These are phyloP conservation scores for Mycena citricolor DNA, from an alignment of 1,284 basidiomycete species.

Conservation along the genomic window DNA sequence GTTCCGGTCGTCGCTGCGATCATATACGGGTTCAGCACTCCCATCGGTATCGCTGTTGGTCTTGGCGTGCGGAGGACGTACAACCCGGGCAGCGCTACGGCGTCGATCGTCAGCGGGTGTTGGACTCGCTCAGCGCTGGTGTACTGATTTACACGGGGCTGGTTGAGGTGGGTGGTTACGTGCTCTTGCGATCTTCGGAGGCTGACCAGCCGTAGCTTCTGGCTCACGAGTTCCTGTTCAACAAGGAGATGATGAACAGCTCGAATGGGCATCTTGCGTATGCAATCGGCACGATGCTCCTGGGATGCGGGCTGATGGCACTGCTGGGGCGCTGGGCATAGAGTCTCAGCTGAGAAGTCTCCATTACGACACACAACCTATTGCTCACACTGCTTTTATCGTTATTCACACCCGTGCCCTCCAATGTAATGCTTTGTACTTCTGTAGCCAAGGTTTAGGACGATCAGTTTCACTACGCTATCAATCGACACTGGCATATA, in stretches of 20 bases:
- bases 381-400: too few species aligned
- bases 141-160: constrained; percentile 91
- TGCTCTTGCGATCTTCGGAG: background rate
- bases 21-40: constrained; percentile 79
- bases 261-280: constrained; percentile 66
- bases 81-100: constrained; percentile 74
- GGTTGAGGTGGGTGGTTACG: constrained; percentile 68
- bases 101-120: constrained; percentile 81
- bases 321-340: constrained; percentile 85
- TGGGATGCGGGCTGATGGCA: constrained; percentile 82
- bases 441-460: constrained; percentile 2
- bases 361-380: too few species aligned
- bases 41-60: constrained; percentile 80
- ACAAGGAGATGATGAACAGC: constrained; percentile 73
- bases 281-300: constrained; percentile 71
- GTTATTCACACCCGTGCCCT: background rate
- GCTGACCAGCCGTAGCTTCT: constrained; percentile 53
- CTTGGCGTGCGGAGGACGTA: constrained; percentile 80
- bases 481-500: background rate
- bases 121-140: constrained; percentile 86
- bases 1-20: constrained; percentile 65
- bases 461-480: background rate
- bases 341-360: too few species aligned
- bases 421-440: background rate
- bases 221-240: constrained; percentile 92